Conservation (phyloP, 441 rosid genomes). For the Pelargonium fulgidum region DNA sequence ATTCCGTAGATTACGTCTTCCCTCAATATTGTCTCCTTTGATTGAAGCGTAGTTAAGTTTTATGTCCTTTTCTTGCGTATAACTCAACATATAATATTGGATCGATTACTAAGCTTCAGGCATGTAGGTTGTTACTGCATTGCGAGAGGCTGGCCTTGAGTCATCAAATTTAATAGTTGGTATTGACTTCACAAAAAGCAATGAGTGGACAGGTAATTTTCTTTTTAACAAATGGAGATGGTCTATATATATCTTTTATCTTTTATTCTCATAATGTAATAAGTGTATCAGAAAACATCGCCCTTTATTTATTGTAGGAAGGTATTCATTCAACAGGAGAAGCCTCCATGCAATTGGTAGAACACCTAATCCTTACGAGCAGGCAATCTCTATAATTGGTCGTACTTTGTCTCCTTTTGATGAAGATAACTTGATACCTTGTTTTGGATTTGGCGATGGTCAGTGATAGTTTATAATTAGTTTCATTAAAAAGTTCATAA, state of each 20-base stretch:
- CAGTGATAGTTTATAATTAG: slow-evolving; percentile 30
- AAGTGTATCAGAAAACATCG: background rate
- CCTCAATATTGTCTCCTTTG: too few relatives aligned
- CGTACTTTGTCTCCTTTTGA: slow-evolving; percentile 24
- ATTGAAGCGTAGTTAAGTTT: too few relatives aligned
- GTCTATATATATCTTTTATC: too few relatives aligned
- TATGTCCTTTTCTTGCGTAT: too few relatives aligned
- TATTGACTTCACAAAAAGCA: slow-evolving; percentile 26
- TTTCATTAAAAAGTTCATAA: background rate
- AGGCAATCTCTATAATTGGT: slow-evolving; percentile 28
- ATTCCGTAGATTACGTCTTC: too few relatives aligned
- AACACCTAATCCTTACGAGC: slow-evolving; percentile 25
- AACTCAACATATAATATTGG: too few relatives aligned
- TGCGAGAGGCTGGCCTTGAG: slow-evolving; percentile 24
- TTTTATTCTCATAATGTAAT: too few relatives aligned
- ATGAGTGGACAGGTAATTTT: slow-evolving; percentile 18
- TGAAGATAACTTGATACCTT: slow-evolving; percentile 30
- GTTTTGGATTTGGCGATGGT: slow-evolving; percentile 29
- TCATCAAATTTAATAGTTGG: slow-evolving; percentile 26
- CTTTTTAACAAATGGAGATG: too few relatives aligned
- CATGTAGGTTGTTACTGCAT: slow-evolving; percentile 13
- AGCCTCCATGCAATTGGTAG: slow-evolving; percentile 24
- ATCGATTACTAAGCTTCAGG: too few relatives aligned
- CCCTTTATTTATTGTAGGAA: slow-evolving; percentile 38
- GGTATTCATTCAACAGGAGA: slow-evolving; percentile 25